Evolutionary conservation across 352 stramenopile genomes (phyloP), one percentile per base, ranked within the genome.

Genomic region (Pythium oligandrum): DNA sequence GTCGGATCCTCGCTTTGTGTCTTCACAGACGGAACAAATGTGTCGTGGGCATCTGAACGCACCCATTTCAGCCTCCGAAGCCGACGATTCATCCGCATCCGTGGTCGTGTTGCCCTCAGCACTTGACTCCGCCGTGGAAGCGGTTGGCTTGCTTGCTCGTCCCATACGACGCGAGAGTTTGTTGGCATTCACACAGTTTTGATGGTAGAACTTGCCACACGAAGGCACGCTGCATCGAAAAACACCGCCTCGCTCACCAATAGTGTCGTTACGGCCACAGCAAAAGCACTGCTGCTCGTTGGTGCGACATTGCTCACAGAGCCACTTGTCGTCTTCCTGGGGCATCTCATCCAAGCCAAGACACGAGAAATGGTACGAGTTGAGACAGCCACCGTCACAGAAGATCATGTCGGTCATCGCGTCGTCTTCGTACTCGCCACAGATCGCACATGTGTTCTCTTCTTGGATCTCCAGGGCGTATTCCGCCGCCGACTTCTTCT

Each of bases 301-400:
- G 42, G 78, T 84, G 42, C 68, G 69, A 69, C 93, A 98, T 59
- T 97, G 89, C 42, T 93, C 78, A 51, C 93, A 98, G 4, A 96
- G 64, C 90, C 90, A 98, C 33, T 79, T 44, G 48, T 93, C 72
- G 17, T 84, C 79, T 1, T 93, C 71, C 17, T 26, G 17, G 2
- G 82, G 78, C 26, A 74, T 70, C 1, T 66, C 57, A 2, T 87
- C 71, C 7, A 98, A 69, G 26, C 90, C 90, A 26, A 96, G 71
- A 66, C 93, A 98, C 31, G 79, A 87, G 31, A 93, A 88, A 62
- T 98, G 93, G 74, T 96, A 98, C 45, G 89, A 87, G 46, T 90
- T 93, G 34, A 91, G 61, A 56, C 93, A 98, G 2, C 73, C 68
- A n/a, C 91, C 92, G 64, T 98, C 91, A 51, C 93, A 98, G 47